Base-by-base conservation (phyloP, 306 rosid species). In the Vigna trinervia region DNA sequence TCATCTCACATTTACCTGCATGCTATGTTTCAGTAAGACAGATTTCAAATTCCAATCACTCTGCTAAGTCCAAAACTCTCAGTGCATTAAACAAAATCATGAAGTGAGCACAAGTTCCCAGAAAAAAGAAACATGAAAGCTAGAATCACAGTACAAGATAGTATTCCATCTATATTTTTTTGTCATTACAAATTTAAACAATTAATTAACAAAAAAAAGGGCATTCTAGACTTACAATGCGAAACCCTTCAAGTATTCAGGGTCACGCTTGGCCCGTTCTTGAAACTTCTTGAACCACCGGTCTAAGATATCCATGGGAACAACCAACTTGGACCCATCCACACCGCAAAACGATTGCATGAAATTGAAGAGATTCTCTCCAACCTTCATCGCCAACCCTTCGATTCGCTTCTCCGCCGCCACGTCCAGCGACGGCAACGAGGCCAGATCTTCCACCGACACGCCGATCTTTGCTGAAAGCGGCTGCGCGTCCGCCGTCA, bases 341-440 rank as follows among this genome's bases (percentile, higher is more conserved):
- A 92, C 91, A 0, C 97, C 97, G 32, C 97, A 95, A 36, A 95
- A 95, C 1, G 97, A 90, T 74, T 95, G 97, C 99, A 95, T 90
- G 74, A 89, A 95, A 47, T 95, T 92, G 85, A 95, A 95, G 36
- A 95, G 84, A 51, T 92, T 95, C 82, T 91, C 99, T 23, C 97
- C 97, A 0, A 90, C 97, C 82, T 92, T 92, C 89, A 95, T 45
- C 6, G 97, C 97, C 68, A 95, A 0, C 36, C 91, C 85, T 73
- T 92, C 94, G 6, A 91, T 89, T 70, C 89, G 50, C 86, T 82
- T 88, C 84, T 84, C 97, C 48, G 85, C 97, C 17, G 78, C 79
- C 57, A 87, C 97, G 20, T 89, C 99, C 4, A 92, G 90, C 39
- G 99, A 93, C 23, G 88, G 96, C 78, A 92, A 78, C 73, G 97